Conservation (phyloP, 2,329 filamentous ascomycete species). For the Monilinia fructigena region DNA sequence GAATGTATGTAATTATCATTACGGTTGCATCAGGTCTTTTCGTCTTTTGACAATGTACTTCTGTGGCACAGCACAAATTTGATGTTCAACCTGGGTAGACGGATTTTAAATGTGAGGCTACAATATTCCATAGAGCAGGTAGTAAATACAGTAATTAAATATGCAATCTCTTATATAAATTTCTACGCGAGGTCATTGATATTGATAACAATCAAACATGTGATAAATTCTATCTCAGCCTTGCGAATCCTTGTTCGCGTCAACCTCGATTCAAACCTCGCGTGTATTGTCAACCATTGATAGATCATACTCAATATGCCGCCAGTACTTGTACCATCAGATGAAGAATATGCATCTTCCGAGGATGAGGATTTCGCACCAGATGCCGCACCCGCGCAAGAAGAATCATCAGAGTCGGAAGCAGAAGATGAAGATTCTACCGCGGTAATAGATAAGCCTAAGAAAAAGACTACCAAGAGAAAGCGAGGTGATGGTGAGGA, state of each 20-base stretch:
- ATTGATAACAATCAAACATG: not conserved
- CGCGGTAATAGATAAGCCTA: conserved; percentile 17
- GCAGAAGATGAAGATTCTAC: conserved; percentile 42
- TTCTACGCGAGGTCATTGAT: not conserved
- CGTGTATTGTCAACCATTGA: not conserved
- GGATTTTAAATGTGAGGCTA: not conserved
- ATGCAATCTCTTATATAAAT: not conserved
- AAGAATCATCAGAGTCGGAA: conserved; percentile 51
- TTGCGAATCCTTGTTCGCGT: conserved; percentile 6
- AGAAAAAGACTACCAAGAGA: conserved; percentile 37
- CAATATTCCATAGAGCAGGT: too few species aligned
- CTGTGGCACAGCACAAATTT: not conserved
- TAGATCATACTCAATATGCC: conserved; percentile 31
- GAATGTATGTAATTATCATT: not conserved
- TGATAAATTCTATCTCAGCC: conserved; percentile 13
- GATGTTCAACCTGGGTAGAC: not conserved
- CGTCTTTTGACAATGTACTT: not conserved
- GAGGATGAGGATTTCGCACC: conserved; percentile 73
- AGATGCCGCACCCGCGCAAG: conserved; percentile 49
- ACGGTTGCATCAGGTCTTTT: not conserved
- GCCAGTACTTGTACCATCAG: conserved; percentile 35
- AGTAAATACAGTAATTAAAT: not conserved
- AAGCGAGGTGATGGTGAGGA: conserved; percentile 40
- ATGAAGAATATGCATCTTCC: conserved; percentile 63
- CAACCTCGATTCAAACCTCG: conserved; percentile 3